Conservation (phyloP, 106 monocot species). For the Dendrobium catenatum region DNA sequence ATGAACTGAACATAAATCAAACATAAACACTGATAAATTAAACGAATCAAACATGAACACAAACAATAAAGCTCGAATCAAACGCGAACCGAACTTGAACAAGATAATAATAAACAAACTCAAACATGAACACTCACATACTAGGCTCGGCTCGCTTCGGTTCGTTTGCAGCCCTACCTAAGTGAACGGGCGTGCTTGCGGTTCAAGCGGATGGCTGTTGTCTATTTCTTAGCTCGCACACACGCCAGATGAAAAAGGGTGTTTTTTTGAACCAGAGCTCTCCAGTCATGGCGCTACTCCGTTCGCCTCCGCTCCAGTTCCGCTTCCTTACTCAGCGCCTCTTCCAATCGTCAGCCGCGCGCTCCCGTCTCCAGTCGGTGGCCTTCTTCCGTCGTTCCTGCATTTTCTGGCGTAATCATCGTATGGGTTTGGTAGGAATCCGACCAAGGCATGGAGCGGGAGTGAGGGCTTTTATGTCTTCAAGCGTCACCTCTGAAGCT, state of each 20-base stretch:
- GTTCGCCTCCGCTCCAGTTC: conserved; percentile 25
- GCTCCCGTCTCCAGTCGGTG: conserved; percentile 6
- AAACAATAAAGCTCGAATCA: too few species aligned
- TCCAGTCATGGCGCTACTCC: conserved; percentile 38
- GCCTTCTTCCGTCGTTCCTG: conserved; percentile 9
- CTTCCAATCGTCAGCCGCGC: conserved; percentile 23
- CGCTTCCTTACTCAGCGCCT: conserved; percentile 22
- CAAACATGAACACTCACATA: too few species aligned
- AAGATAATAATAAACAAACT: too few species aligned
- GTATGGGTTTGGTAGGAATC: conserved; percentile 15
- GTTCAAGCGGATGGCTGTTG: not conserved
- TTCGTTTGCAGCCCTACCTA: not conserved
- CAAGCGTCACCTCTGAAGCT: conserved; percentile 31
- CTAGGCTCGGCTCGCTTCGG: too few species aligned
- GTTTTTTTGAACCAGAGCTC: conserved; percentile 1
- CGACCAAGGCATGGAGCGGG: conserved; percentile 5
- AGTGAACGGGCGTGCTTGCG: not conserved
- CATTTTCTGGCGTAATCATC: conserved; percentile 8
- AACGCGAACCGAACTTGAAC: too few species aligned
- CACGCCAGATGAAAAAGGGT: not conserved
- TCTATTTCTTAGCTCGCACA: not conserved
- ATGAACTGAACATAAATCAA: too few species aligned
- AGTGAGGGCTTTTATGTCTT: conserved; percentile 55
- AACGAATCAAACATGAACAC: too few species aligned
- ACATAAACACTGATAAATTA: too few species aligned